phyloP scores from a whole-genome alignment of 179 eudicot species.

The Sideroxylon spinosum region DNA sequence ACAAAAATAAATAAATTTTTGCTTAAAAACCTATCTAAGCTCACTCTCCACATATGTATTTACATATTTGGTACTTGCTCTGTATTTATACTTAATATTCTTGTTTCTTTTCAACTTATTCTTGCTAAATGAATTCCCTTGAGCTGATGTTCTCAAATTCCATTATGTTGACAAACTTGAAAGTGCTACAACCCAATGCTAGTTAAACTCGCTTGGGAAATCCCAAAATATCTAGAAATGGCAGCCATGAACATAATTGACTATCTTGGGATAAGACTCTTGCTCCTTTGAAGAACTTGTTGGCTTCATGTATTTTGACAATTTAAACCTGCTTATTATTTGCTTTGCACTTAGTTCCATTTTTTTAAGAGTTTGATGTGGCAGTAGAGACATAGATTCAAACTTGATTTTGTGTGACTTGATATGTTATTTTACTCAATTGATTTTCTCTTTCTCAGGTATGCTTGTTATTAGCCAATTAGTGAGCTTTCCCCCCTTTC shows the following conservation, averaged over 20 bases:
- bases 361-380: not conserved
- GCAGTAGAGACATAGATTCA: not conserved
- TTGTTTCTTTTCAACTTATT: no score
- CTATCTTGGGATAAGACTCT: not conserved
- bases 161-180: no score
- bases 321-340: not conserved
- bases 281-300: not conserved
- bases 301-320: not conserved
- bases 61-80: no score
- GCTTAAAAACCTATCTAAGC: no score
- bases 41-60: no score
- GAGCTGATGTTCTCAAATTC: no score
- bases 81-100: no score
- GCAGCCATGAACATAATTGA: not conserved
- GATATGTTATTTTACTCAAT: not conserved
- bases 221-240: not conserved
- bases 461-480: not conserved
- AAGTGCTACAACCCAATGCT: no score
- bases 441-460: not conserved
- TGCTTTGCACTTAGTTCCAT: not conserved
- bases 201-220: not conserved
- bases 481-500: no score
- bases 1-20: no score
- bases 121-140: no score
- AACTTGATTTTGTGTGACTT: not conserved